These are phyloP conservation scores for Hyaloscypha bicolor DNA, from an alignment of 495 filamentous ascomycete species.

Conservation along the genomic window DNA sequence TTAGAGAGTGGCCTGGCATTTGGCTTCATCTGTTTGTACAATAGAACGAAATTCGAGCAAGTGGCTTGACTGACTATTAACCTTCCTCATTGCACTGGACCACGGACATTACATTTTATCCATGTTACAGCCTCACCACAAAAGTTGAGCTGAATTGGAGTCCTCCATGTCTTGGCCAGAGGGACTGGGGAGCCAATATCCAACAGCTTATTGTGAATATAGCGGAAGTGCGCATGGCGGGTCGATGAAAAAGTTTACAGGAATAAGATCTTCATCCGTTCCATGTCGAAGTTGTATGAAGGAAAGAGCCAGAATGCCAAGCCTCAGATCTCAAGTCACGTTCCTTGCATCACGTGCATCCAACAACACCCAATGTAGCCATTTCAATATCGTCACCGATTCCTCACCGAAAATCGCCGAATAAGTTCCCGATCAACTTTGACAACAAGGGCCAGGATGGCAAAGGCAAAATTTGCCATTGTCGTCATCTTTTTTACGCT, in stretches of 20 bases:
- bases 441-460: not conserved
- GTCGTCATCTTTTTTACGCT: not conserved
- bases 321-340: no score
- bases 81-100: not conserved
- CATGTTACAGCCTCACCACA: no score
- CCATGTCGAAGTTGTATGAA: no score
- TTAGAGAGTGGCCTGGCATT: conserved; percentile 43
- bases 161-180: no score
- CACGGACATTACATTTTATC: no score
- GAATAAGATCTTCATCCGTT: no score
- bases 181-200: no score
- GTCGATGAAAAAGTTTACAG: no score
- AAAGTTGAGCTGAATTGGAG: no score
- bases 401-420: not conserved
- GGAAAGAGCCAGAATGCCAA: no score
- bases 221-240: no score
- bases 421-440: not conserved
- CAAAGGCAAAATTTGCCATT: not conserved
- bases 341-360: not conserved
- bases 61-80: not conserved
- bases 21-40: conserved; percentile 10
- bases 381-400: not conserved
- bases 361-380: not conserved
- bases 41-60: conserved; percentile 17
- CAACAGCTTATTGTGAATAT: no score